A percentile compares a stretch with the other conserved stretches of the same genome.
Conservation (phyloP, 1,284 basidiomycete genomes). For the Phaffia rhodozyma region DNA sequence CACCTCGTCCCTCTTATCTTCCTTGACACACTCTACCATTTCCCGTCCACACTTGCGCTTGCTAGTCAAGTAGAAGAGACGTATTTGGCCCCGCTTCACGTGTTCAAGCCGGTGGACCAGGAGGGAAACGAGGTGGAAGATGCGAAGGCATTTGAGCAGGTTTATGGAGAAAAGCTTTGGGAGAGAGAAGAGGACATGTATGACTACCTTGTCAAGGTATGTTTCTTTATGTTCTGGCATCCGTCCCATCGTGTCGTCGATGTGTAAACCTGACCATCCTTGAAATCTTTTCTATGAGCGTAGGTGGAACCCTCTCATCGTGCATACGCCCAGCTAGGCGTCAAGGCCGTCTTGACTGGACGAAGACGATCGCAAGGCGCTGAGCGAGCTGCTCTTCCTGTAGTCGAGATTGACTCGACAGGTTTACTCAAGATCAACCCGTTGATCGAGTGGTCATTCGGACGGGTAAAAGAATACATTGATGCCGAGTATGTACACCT, state of each 20-base stretch:
- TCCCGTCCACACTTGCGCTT: conserved; percentile 79
- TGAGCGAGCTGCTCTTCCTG: conserved; percentile 66
- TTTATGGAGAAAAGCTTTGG: conserved; percentile 77
- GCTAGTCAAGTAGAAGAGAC: conserved; percentile 63
- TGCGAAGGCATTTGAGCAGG: conserved; percentile 63
- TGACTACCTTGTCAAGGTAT: conserved; percentile 83
- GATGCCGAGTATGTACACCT: conserved; percentile 46
- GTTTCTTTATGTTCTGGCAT: conserved; percentile 20
- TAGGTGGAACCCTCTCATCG: conserved; percentile 86
- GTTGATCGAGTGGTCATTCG: conserved; percentile 79
- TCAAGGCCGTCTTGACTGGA: conserved; percentile 86
- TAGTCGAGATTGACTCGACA: conserved; percentile 82
- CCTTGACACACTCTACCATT: conserved; percentile 94
- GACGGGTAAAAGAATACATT: conserved; percentile 74
- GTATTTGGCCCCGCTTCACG: conserved; percentile 61
- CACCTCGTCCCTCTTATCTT: conserved; percentile 55
- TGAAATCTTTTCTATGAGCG: not conserved
- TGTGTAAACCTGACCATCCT: not conserved
- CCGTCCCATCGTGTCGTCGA: not conserved
- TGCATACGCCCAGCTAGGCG: conserved; percentile 69
- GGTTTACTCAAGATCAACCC: conserved; percentile 94
- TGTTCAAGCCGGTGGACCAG: conserved; percentile 60
- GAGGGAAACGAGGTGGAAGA: conserved; percentile 41
- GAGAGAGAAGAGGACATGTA: conserved; percentile 77
- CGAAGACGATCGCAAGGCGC: conserved; percentile 84